Base-by-base conservation (phyloP, 768 basidiomycete genomes). In the Candolleomyces efflorescens region DNA sequence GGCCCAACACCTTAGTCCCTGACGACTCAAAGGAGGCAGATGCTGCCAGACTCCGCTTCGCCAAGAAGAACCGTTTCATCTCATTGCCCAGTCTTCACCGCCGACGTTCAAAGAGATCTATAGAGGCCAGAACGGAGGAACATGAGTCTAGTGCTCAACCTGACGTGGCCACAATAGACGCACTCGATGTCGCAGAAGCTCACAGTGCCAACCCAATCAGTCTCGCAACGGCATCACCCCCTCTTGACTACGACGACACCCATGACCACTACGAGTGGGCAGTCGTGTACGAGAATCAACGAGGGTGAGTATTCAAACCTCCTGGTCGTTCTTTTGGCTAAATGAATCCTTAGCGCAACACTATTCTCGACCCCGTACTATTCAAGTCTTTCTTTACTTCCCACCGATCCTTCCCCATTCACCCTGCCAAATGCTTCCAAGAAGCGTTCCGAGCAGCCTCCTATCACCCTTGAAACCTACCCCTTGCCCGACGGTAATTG, bases 401-500 rank as follows among this genome's bases (percentile, higher is more conserved):
- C 89, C 0, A 75, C 72, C 38, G 90, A 92, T 65, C 90, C 91
- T 7, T 78, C 81, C 2, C 80, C 90, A 2, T 92, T 87, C 70
- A 92, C 90, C 0, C 68, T 83, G 3, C 86, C 87, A 10, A 68
- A 71, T 44, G 64, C 74, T 2, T 73, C 73, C 26, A 61, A 62
- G 27, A 69, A 70, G 54, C 78, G 76, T 22, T 71, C 74, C 10
- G 69, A 76, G 47, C 82, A 85, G 60, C 79, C 84, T 0, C 79
- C 80, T 3, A 75, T 88, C 50, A 76, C 84, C 7, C 78, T 90
- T 4, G 67, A 71, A 3, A 78, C 80, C 55, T 93, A 87, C 64
- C 87, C 87, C 9, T 78, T 92, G 23, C 90, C 90, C 2, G 88
- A 92, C 62, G 90, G 89, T 22, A 81, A 78, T 20, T 93, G 91